Percentiles rank a stretch among this genome's conserved stretches.
These are phyloP conservation scores for Polyporus arcularius DNA, from an alignment of 768 basidiomycete genomes.

Conservation along the genomic window DNA sequence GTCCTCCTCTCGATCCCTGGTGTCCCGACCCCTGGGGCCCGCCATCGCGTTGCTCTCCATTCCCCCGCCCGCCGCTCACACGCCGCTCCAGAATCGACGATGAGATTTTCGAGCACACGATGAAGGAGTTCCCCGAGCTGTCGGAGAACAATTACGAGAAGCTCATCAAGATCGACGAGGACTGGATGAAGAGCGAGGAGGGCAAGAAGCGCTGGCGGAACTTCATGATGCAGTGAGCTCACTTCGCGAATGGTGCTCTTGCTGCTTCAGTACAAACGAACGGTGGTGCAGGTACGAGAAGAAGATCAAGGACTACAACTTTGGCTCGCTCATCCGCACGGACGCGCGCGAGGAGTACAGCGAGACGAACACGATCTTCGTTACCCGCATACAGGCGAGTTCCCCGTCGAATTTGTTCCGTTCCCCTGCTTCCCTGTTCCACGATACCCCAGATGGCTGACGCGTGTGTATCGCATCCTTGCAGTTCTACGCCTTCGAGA, in stretches of 20 bases:
- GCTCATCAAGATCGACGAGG: slow-evolving; percentile 74
- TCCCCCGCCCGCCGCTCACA: not conserved
- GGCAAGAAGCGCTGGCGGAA: slow-evolving; percentile 91
- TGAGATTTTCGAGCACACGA: slow-evolving; percentile 81
- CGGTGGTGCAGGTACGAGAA: slow-evolving; percentile 70
- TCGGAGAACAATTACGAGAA: slow-evolving; percentile 38
- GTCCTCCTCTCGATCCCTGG: slow-evolving; percentile 17
- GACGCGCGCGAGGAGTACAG: slow-evolving; percentile 81
- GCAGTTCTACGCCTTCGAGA: slow-evolving; percentile 96
- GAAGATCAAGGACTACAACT: slow-evolving; percentile 92
- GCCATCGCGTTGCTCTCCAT: not conserved
- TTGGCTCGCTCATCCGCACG: slow-evolving; percentile 90
- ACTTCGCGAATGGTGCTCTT: not conserved
- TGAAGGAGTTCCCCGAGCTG: slow-evolving; percentile 80
- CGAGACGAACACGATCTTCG: slow-evolving; percentile 92
- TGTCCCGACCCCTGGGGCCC: not conserved
- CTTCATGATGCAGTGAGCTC: slow-evolving; percentile 73
- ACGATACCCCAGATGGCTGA: not conserved
- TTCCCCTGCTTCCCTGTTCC: not conserved
- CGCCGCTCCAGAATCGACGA: slow-evolving; percentile 61
- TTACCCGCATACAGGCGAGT: slow-evolving; percentile 70
- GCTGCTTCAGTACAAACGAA: too few species aligned
- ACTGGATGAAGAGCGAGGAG: slow-evolving; percentile 84
- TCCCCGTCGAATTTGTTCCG: not conserved
- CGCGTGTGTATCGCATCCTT: slow-evolving; percentile 7